Base-by-base conservation (phyloP, 2,329 filamentous ascomycete genomes). In the Hypoxylon sp. region DNA sequence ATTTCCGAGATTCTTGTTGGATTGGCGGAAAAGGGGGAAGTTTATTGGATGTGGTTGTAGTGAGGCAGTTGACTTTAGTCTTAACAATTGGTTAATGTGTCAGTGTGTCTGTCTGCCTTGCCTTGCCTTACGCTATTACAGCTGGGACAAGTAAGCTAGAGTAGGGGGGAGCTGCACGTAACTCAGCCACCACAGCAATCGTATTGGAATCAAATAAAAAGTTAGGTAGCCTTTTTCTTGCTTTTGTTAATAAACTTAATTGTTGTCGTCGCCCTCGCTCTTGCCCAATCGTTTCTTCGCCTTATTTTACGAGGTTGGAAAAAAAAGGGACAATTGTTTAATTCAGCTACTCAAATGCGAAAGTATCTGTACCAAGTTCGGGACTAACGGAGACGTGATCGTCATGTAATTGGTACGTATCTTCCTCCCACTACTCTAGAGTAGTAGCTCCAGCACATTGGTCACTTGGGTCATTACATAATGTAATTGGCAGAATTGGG, bases 21-120 rank as follows among this genome's bases (percentile, higher is more conserved):
- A 37, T 45, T 41, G 26, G 19, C 20, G 16, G 46, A 23, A 34
- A 23, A 47, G 30, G 26, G 27, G 20, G 19, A 20, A 32, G 7
- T 19, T 4, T 3, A 19, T 25, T 8, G 26, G 44, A 27, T 13
- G 20, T 27, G 13, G 29, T 23, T 20, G 9, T 34, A 21, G 12
- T 27, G 44, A 37, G 36, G 34, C 30, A 38, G 43, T 46, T 23
- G 43, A 41, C 15, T 20, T 31, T 37, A 32, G 43, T 47, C 43
- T n/a, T n/a, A n/a, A n/a, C n/a, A n/a, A n/a, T n/a, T n/a, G n/a
- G n/a, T n/a, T n/a, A n/a, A n/a, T n/a, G n/a, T n/a, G n/a, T n/a
- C n/a, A n/a, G n/a, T n/a, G n/a, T 37, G 42, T 43, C 26, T 35
- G 43, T 41, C 49, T 52, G 49, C 36, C 42, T 47, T 19, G n/a